A percentile compares a stretch with the other conserved stretches of the same genome.
phyloP scores from a whole-genome alignment of 2,329 filamentous ascomycete genomes.

The Pestalotiopsis sp. region DNA sequence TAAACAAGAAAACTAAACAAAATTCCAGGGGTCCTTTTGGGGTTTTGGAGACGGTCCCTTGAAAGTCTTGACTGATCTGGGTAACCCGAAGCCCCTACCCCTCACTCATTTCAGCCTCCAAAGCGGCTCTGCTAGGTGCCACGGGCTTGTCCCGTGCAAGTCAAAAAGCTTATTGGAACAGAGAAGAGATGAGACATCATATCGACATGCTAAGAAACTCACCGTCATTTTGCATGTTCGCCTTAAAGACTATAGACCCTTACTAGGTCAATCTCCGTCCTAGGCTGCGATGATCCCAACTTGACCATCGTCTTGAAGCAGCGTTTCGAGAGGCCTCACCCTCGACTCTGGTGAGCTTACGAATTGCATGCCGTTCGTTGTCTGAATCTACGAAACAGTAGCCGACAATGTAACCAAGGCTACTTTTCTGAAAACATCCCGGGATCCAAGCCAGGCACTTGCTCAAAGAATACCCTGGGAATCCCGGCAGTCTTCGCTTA shows the following conservation, averaged over 20 bases:
- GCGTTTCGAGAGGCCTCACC: not conserved
- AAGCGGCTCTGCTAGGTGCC: not conserved
- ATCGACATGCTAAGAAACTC: not conserved
- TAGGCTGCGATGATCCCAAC: not conserved
- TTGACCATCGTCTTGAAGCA: not conserved
- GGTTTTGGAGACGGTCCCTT: not conserved
- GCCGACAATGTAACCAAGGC: not conserved
- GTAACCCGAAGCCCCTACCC: not conserved
- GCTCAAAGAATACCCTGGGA: no score
- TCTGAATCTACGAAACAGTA: not conserved
- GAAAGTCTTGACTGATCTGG: no score
- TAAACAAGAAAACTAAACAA: not conserved
- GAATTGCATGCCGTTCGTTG: no score
- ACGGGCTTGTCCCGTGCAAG: not conserved
- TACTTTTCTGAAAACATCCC: not conserved
- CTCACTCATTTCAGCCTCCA: not conserved
- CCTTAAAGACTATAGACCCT: not conserved
- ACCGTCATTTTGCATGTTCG: not conserved
- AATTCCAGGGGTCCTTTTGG: not conserved
- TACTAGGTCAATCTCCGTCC: not conserved
- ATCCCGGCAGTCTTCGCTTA: not conserved
- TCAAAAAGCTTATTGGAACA: not conserved
- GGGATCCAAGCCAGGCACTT: no score
- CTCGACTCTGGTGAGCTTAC: not conserved
- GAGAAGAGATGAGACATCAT: not conserved